These are phyloP conservation scores for Zarea fungicola DNA, from an alignment of 2,329 filamentous ascomycete genomes.

Conservation along the genomic window DNA sequence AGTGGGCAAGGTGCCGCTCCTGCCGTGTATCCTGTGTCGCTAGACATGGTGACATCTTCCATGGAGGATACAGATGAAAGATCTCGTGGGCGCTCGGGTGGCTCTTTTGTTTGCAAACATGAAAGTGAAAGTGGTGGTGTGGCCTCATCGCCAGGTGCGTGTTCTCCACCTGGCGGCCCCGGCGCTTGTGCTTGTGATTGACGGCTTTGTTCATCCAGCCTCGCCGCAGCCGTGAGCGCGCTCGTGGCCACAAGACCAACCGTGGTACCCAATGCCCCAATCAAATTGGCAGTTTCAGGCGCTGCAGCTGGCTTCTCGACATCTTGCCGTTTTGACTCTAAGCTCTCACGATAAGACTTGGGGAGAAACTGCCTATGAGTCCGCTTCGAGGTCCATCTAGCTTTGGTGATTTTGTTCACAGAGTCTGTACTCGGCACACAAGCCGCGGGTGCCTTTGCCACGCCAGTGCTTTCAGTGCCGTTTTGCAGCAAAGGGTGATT, in stretches of 20 bases:
- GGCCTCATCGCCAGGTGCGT: not conserved
- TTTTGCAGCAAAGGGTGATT: not conserved
- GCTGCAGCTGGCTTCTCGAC: too few species aligned
- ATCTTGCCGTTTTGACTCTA: too few species aligned
- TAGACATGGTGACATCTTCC: not conserved
- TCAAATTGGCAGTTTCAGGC: too few species aligned
- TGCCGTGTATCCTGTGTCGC: not conserved
- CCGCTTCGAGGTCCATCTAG: not conserved
- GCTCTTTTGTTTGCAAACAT: slow-evolving; percentile 1
- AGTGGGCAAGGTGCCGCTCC: not conserved
- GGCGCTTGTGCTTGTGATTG: not conserved
- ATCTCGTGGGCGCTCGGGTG: not conserved
- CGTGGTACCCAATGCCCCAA: too few species aligned
- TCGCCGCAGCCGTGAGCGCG: too few species aligned
- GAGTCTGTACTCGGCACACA: not conserved
- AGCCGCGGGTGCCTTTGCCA: not conserved
- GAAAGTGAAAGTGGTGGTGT: not conserved
- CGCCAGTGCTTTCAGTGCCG: not conserved
- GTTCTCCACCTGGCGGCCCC: not conserved
- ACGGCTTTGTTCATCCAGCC: too few species aligned
- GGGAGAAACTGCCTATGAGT: slow-evolving; percentile 4
- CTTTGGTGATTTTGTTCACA: not conserved
- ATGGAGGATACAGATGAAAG: not conserved
- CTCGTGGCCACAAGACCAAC: too few species aligned
- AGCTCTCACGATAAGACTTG: too few species aligned